Conservation (phyloP, 2,329 filamentous ascomycete genomes). For the Orbilia brochopaga region DNA sequence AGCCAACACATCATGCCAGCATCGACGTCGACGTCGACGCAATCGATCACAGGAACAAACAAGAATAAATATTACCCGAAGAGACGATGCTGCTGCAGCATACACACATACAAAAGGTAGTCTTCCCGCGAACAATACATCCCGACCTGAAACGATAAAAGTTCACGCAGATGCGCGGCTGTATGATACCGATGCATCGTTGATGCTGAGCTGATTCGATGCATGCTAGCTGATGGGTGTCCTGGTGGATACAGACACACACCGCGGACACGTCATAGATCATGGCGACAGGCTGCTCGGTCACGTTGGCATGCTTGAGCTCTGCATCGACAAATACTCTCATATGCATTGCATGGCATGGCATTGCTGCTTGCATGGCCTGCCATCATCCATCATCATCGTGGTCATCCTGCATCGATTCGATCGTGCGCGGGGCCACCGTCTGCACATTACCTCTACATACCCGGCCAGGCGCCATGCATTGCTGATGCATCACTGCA, state of each 20-base stretch:
- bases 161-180: too few species aligned
- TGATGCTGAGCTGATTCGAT: too few species aligned
- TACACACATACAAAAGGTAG: too few species aligned
- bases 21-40: not conserved
- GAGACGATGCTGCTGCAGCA: too few species aligned
- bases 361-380: not conserved
- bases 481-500: conserved; percentile 4
- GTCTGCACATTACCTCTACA: not conserved
- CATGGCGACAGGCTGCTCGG: not conserved
- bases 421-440: too few species aligned
- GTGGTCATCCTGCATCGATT: too few species aligned
- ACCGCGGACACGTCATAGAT: conserved; percentile 9
- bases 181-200: too few species aligned
- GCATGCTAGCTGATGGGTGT: too few species aligned
- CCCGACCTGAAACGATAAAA: too few species aligned
- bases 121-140: too few species aligned
- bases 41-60: not conserved
- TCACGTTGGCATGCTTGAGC: not conserved
- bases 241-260: not conserved
- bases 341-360: not conserved
- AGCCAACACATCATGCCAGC: conserved; percentile 22
- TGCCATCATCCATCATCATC: not conserved
- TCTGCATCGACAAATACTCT: not conserved
- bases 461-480: too few species aligned
- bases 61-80: too few species aligned